Percentiles rank a stretch among this genome's conserved stretches.
Evolutionary conservation across 306 rosid genomes (phyloP).

Genomic region (Oxytropis ochrocephala): DNA sequence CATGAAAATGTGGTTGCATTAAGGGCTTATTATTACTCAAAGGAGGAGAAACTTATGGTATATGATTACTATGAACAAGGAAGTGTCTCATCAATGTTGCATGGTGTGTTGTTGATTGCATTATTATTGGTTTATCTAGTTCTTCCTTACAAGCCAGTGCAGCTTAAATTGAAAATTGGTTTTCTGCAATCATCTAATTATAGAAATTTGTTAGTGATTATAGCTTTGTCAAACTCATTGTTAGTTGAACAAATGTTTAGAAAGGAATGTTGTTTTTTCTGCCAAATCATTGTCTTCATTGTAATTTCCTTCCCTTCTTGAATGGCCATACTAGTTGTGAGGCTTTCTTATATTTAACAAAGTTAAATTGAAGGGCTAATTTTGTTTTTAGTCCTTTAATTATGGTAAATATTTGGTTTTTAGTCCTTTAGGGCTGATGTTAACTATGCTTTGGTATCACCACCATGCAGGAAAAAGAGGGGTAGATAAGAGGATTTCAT

Average conservation of each 20-base stretch:
- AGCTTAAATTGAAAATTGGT: not conserved
- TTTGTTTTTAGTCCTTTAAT: no score
- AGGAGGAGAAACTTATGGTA: slow-evolving; percentile 88
- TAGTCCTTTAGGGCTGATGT: not conserved
- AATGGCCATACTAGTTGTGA: not conserved
- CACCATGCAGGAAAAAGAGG: slow-evolving; percentile 57
- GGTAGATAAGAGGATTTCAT: slow-evolving; percentile 31
- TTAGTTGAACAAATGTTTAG: not conserved
- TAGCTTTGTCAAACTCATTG: not conserved
- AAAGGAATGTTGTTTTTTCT: not conserved
- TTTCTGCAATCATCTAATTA: not conserved
- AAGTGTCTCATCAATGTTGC: slow-evolving; percentile 66
- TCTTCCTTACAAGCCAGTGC: not conserved
- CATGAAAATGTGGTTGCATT: slow-evolving; percentile 65
- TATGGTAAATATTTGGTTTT: no score
- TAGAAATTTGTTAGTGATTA: not conserved
- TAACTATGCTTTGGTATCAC: slow-evolving; percentile 4
- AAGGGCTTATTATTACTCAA: slow-evolving; percentile 85
- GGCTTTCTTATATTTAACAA: not conserved
- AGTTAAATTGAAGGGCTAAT: not conserved
- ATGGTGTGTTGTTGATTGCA: slow-evolving; percentile 42
- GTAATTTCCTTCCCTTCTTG: not conserved
- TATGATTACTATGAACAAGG: slow-evolving; percentile 71
- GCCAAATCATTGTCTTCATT: not conserved
- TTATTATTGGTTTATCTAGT: not conserved